Evolutionary conservation across 306 rosid species (phyloP).

Genomic region (Crataegus laevigata): DNA sequence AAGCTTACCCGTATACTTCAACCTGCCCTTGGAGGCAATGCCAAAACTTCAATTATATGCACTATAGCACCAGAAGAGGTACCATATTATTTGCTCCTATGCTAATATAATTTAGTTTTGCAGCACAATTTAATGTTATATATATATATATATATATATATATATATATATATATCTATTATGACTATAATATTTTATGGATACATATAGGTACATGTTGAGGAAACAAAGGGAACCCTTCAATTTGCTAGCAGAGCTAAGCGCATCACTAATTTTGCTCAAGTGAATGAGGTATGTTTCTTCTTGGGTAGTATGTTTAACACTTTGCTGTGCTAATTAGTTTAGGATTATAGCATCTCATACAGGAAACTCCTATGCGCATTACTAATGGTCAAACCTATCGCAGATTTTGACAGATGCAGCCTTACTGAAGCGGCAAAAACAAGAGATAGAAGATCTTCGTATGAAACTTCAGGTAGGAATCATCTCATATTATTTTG

Average conservation of each 20-base stretch:
- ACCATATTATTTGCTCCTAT: conserved; percentile 1
- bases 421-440: conserved; percentile 88
- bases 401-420: conserved; percentile 83
- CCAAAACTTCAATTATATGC: conserved; percentile 93
- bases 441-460: conserved; percentile 86
- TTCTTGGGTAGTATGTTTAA: background rate
- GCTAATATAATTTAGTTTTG: background rate
- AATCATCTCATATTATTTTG: conserved; percentile 7
- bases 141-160: no score
- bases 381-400: background rate
- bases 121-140: background rate
- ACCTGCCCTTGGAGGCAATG: conserved; percentile 99
- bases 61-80: conserved; percentile 98
- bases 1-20: conserved; percentile 96
- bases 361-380: background rate
- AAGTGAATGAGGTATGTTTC: conserved; percentile 77
- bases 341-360: background rate
- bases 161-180: background rate
- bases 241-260: conserved; percentile 99
- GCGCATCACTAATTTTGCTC: conserved; percentile 88
- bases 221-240: conserved; percentile 97
- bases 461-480: conserved; percentile 80
- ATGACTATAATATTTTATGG: conserved; percentile 6
- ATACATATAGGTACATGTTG: conserved; percentile 58
- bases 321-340: background rate